phyloP scores from a whole-genome alignment of 2,329 filamentous ascomycete species.

The Grosmannia serpens region DNA sequence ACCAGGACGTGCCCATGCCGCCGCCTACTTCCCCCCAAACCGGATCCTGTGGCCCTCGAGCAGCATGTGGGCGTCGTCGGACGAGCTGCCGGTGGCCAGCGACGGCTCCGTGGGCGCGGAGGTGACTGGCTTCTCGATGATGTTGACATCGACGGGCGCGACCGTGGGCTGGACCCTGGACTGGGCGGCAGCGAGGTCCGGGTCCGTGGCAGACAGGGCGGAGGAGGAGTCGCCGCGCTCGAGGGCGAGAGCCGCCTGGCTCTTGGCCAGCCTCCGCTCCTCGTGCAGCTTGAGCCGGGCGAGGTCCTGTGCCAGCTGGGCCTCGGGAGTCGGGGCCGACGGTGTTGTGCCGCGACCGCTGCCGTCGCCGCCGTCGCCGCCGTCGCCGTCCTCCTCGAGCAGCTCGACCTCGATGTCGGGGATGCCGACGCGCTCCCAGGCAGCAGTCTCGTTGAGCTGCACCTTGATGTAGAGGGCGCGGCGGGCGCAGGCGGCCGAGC shows the following conservation, averaged over 20 bases:
- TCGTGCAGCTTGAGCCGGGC: slow-evolving; percentile 33
- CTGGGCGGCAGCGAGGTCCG: slow-evolving; percentile 30
- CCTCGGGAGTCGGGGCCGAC: slow-evolving; percentile 1
- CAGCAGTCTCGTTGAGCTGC: slow-evolving; percentile 74
- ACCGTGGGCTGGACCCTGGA: slow-evolving; percentile 19
- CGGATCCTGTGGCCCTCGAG: slow-evolving; percentile 37
- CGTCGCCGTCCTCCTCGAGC: slow-evolving; percentile 50
- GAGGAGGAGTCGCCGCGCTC: slow-evolving; percentile 38
- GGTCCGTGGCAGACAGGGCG: slow-evolving; percentile 32
- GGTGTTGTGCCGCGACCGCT: slow-evolving; percentile 14
- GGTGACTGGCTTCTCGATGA: slow-evolving; percentile 38
- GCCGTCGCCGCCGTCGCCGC: slow-evolving; percentile 25
- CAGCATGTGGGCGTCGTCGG: slow-evolving; percentile 30
- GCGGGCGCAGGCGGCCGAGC: slow-evolving; percentile 65
- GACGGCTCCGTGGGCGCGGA: slow-evolving; percentile 27
- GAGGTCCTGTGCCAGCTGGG: slow-evolving; percentile 23
- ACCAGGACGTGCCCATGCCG: too few relatives aligned
- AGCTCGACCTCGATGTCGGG: slow-evolving; percentile 47
- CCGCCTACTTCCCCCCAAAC: neutral
- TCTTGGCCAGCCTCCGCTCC: slow-evolving; percentile 26
- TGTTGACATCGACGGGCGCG: slow-evolving; percentile 33
- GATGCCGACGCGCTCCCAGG: slow-evolving; percentile 64
- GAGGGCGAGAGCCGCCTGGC: slow-evolving; percentile 33
- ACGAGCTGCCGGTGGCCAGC: slow-evolving; percentile 16
- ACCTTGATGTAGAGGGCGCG: slow-evolving; percentile 78